These are phyloP conservation scores for Monosporascus ibericus DNA, from an alignment of 2,329 filamentous ascomycete genomes.

Conservation along the genomic window DNA sequence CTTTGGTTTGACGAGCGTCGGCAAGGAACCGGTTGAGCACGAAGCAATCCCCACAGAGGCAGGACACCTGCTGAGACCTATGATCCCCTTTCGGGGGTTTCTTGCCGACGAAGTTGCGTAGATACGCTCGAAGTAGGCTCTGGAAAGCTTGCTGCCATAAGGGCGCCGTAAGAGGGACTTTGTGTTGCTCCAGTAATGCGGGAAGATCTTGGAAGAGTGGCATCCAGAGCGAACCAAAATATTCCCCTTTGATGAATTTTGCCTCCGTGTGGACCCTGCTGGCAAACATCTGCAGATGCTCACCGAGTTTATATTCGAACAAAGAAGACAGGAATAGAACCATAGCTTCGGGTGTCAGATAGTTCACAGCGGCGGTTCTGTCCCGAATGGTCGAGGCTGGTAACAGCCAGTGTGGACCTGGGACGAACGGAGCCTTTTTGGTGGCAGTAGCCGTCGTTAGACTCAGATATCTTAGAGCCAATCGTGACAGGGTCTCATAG, in stretches of 20 bases:
- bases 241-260: slow-evolving; percentile 5
- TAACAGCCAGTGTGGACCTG: not conserved
- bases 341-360: slow-evolving; percentile 2
- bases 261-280: slow-evolving; percentile 12
- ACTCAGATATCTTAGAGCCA: slow-evolving; percentile 1
- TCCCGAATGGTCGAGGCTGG: not conserved
- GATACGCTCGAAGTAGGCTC: slow-evolving; percentile 14
- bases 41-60: slow-evolving; percentile 19
- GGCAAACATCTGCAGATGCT: slow-evolving; percentile 13
- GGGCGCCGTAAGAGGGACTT: slow-evolving; percentile 5
- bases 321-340: slow-evolving; percentile 8
- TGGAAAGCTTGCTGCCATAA: slow-evolving; percentile 20
- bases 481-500: slow-evolving; percentile 7
- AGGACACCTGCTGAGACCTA: slow-evolving; percentile 6
- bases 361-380: not conserved
- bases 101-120: slow-evolving; percentile 15
- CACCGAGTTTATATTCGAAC: slow-evolving; percentile 8
- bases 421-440: not conserved
- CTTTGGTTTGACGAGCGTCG: not conserved
- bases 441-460: not conserved
- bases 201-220: slow-evolving; percentile 21
- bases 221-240: slow-evolving; percentile 23
- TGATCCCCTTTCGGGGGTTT: slow-evolving; percentile 6
- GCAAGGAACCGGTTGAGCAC: slow-evolving; percentile 21
- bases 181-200: slow-evolving; percentile 3